Percentiles rank a stretch among this genome's conserved stretches.
Conservation (phyloP, 495 filamentous ascomycete species). For the Extremus antarcticus region DNA sequence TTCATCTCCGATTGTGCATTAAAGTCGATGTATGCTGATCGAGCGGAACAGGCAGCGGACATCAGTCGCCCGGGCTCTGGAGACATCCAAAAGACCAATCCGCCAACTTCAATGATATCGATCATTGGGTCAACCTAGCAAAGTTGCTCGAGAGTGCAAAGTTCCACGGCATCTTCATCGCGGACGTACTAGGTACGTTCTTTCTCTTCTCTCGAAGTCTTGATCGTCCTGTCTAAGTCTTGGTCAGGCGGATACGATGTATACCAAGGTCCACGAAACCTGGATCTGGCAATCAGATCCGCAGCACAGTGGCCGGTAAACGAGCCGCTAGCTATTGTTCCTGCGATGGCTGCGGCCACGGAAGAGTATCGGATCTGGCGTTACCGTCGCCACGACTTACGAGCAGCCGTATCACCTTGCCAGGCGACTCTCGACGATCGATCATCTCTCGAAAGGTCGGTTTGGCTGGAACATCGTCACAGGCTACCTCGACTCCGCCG, state of each 20-base stretch:
- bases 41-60: constrained; percentile 35
- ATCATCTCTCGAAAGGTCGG: constrained; percentile 55
- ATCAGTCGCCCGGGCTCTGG: constrained; percentile 44
- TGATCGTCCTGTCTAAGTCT: no score
- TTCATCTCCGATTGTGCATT: no score
- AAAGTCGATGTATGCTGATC: not conserved
- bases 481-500: constrained; percentile 55
- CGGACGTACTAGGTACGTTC: constrained; percentile 34
- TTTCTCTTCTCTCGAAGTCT: no score
- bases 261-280: constrained; percentile 1
- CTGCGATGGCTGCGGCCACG: constrained; percentile 36
- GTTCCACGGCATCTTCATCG: constrained; percentile 47
- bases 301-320: constrained; percentile 7
- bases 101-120: constrained; percentile 42
- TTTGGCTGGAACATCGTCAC: constrained; percentile 60
- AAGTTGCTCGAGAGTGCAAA: constrained; percentile 39
- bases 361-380: constrained; percentile 53
- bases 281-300: not conserved
- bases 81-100: constrained; percentile 43
- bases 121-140: constrained; percentile 40
- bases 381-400: constrained; percentile 58
- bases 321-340: not conserved
- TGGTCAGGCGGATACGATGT: constrained; percentile 9
- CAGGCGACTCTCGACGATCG: constrained; percentile 50
- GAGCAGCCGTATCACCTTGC: constrained; percentile 61